Conservation (phyloP, 805 yeast genomes). For the Ogataea nitratoaversa region DNA sequence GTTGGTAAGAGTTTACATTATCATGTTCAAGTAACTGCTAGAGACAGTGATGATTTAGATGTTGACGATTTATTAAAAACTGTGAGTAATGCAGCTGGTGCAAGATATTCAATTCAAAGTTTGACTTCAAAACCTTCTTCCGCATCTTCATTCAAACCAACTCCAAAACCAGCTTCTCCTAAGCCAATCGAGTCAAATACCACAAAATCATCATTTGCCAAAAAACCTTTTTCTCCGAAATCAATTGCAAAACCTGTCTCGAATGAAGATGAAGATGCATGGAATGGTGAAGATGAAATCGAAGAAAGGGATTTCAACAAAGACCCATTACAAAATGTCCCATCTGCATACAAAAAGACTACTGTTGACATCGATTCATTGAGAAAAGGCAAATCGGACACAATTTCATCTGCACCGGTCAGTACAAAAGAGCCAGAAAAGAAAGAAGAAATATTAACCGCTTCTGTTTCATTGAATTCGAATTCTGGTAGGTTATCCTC, state of each 20-base stretch:
- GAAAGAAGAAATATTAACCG: slow-evolving; percentile 34
- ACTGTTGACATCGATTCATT: slow-evolving; percentile 55
- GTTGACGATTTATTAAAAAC: slow-evolving; percentile 69
- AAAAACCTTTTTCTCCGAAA: slow-evolving; percentile 18
- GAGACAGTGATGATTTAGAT: slow-evolving; percentile 86
- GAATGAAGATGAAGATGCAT: slow-evolving; percentile 43
- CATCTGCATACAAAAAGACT: slow-evolving; percentile 64
- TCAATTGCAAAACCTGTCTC: slow-evolving; percentile 15
- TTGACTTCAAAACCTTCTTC: slow-evolving; percentile 18
- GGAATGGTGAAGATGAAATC: slow-evolving; percentile 65
- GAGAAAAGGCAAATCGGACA: slow-evolving; percentile 45
- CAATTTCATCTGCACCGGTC: slow-evolving; percentile 33
- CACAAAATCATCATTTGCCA: too few relatives aligned
- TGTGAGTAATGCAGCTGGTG: slow-evolving; percentile 91
- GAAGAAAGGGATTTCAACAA: slow-evolving; percentile 49
- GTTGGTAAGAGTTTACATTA: slow-evolving; percentile 75
- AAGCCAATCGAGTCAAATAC: slow-evolving; percentile 29
- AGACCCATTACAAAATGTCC: slow-evolving; percentile 48
- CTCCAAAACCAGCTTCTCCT: slow-evolving; percentile 34
- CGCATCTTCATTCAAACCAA: slow-evolving; percentile 26
- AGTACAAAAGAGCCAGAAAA: slow-evolving; percentile 7
- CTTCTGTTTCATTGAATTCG: slow-evolving; percentile 23
- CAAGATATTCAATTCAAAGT: slow-evolving; percentile 74
- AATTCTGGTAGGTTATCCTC: slow-evolving; percentile 50
- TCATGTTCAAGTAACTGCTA: slow-evolving; percentile 96